phyloP scores from a whole-genome alignment of 345 rosid genomes.

The Hibiscus trionum region DNA sequence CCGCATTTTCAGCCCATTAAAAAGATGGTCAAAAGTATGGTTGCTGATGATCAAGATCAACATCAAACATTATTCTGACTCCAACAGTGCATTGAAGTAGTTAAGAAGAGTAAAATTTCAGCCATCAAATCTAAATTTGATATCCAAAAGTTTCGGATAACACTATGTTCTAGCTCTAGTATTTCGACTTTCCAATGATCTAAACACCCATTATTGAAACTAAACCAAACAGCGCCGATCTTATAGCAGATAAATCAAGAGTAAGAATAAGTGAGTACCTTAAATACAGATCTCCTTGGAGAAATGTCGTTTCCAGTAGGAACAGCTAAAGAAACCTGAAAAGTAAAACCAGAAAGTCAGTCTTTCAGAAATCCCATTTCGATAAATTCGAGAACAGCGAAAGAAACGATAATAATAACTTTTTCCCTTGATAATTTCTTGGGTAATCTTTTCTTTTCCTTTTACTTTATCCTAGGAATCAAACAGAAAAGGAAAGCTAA shows the following conservation, averaged over 20 bases:
- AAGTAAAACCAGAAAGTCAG: not conserved
- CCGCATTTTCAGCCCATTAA: not conserved
- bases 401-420: not conserved
- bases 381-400: not conserved
- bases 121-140: not conserved
- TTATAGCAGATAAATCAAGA: too few relatives aligned
- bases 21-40: not conserved
- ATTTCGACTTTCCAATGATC: not conserved
- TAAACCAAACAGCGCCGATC: not conserved
- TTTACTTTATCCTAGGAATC: not conserved
- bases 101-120: not conserved
- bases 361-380: not conserved
- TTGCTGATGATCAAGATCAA: not conserved
- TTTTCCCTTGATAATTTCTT: not conserved
- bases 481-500: not conserved
- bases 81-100: not conserved
- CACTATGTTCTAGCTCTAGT: not conserved
- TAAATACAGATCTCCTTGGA: slow-evolving; percentile 32
- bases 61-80: too few relatives aligned
- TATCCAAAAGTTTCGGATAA: too few relatives aligned
- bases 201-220: too few relatives aligned
- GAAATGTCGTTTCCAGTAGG: slow-evolving; percentile 34
- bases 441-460: not conserved
- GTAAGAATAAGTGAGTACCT: slow-evolving; percentile 23
- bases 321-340: slow-evolving; percentile 39